Conservation (phyloP, 345 rosid genomes). For the Punica granatum region DNA sequence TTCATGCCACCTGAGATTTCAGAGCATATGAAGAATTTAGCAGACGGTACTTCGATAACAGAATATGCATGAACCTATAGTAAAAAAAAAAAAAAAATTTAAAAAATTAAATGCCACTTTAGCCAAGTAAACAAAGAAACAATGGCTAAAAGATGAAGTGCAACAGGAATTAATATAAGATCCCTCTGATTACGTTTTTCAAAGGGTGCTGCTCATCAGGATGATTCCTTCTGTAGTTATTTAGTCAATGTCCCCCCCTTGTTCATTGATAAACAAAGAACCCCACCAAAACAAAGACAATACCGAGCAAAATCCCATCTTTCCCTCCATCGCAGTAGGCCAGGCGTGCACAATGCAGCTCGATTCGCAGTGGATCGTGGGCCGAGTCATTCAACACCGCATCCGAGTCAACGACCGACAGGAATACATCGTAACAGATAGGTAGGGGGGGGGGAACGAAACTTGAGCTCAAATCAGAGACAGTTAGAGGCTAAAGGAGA, state of each 20-base stretch:
- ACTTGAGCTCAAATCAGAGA: background rate
- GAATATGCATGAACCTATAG: no score
- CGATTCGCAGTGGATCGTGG: background rate
- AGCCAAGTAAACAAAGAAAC: background rate
- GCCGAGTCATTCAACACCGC: background rate
- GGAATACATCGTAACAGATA: background rate
- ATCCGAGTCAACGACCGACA: background rate
- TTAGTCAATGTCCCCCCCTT: no score
- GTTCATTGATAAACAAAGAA: background rate
- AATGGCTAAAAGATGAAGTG: background rate
- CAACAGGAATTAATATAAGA: background rate
- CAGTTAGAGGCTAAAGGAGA: background rate
- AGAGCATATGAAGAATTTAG: background rate
- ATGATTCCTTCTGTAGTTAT: no score
- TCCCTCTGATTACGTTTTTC: background rate
- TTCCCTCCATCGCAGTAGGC: background rate
- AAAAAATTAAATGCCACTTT: background rate
- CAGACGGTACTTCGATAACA: background rate
- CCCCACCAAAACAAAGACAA: background rate
- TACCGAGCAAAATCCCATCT: background rate
- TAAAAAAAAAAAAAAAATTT: background rate
- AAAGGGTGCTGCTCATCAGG: background rate
- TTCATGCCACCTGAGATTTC: constrained; percentile 72
- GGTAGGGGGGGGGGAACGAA: background rate
- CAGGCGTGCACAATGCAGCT: background rate